Evolutionary conservation across 306 rosid species (phyloP), one percentile per base, ranked within the genome.

Genomic region (Oemleria cerasiformis): DNA sequence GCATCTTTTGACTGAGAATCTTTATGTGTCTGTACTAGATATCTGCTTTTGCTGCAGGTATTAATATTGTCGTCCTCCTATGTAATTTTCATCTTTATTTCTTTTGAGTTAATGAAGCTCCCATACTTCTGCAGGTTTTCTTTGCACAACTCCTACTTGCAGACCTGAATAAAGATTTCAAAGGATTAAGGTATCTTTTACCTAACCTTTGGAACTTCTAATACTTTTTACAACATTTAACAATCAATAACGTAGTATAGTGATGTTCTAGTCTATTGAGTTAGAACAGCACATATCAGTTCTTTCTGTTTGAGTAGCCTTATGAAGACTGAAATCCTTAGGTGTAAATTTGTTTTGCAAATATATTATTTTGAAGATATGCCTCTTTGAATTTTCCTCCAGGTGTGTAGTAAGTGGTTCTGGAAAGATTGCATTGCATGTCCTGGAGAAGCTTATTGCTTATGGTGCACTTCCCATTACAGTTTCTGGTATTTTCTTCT

Each of bases 381-480:
- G 66, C 68, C 61, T 76, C 68, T 71, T 65, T 77, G 72, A 62
- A 30, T 78, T 79, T 51, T 23, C 15, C 64, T 75, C 67, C 72
- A 95, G 99, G 83, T 95, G 97, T 71, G 96, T 73, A 49, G 95
- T 95, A 57, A 91, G 92, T 34, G 99, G 99, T 72, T 95, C 90
- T 77, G 99, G 99, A 86, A 95, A 95, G 91, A 91, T 95, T 67
- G 96, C 99, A 70, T 58, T 95, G 93, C 97, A 95, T 88, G 99
- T 95, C 79, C 82, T 95, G 71, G 99, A 95, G 79, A 95, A 95
- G 89, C 95, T 95, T 67, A 82, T 89, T 82, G 99, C 96, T 36
- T 95, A 89, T 68, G 99, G 99, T 49, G 97, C 97, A 62, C 85
- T 89, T 72, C 99, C 99, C 56, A 80, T 95, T 79, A 74, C 97